A percentile compares a stretch with the other conserved stretches of the same genome.
Evolutionary conservation across 306 rosid genomes (phyloP).

Genomic region (Acacia crassicarpa): DNA sequence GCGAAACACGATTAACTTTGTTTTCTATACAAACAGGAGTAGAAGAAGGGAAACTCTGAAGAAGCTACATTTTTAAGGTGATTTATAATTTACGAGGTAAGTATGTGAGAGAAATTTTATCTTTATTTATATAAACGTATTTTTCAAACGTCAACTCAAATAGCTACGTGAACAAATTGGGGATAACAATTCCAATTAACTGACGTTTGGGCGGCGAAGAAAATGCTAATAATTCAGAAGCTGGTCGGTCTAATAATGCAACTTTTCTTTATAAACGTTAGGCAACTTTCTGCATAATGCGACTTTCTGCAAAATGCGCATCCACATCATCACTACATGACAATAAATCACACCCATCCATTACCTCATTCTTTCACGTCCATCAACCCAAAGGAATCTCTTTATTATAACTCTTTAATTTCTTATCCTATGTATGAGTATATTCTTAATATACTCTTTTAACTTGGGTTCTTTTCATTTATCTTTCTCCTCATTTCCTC

Average conservation of each 20-base stretch:
- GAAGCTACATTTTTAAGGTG: too few species aligned
- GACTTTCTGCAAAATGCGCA: conserved; percentile 14
- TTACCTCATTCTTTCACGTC: neutral
- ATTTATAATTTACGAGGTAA: too few species aligned
- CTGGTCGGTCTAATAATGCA: conserved; percentile 49
- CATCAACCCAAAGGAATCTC: neutral
- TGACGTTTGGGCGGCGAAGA: conserved; percentile 46
- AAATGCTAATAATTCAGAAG: conserved; percentile 29
- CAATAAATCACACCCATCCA: neutral
- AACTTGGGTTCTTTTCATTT: neutral
- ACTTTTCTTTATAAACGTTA: conserved; percentile 19
- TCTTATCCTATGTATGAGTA: neutral
- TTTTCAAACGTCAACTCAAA: too few species aligned
- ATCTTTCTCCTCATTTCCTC: neutral
- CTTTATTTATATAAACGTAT: too few species aligned
- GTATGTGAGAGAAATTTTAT: neutral
- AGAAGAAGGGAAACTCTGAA: neutral
- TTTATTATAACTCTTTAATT: neutral
- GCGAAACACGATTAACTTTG: neutral
- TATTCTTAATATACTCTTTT: neutral
- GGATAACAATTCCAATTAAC: neutral
- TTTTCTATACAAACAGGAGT: neutral
- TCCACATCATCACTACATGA: conserved; percentile 27
- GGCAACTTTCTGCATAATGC: conserved; percentile 19
- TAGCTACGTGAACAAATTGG: neutral